phyloP scores from a whole-genome alignment of 176 grass and related monocot species.

The Bothriochloa decipiens region DNA sequence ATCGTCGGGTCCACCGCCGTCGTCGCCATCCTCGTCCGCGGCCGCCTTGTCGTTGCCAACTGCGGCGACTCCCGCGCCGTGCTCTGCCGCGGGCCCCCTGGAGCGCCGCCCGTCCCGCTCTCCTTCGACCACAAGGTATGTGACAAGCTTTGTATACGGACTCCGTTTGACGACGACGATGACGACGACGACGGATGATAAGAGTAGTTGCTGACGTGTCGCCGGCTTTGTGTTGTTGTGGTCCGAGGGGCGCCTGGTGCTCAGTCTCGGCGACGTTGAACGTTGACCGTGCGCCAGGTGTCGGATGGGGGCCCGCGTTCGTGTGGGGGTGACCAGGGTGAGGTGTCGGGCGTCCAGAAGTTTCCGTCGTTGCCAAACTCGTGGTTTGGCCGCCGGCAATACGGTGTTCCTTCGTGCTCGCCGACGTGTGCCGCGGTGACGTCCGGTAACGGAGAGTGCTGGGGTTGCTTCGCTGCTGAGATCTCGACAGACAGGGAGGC shows the following conservation, averaged over 20 bases:
- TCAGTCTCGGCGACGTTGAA: not conserved
- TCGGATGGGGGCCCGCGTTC: not conserved
- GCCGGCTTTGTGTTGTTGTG: not conserved
- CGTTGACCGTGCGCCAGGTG: not conserved
- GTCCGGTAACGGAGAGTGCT: not conserved
- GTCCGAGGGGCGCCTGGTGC: too few species aligned
- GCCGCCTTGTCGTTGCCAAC: constrained; percentile 70
- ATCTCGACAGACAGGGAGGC: not conserved
- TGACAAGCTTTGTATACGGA: too few species aligned
- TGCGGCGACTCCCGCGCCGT: constrained; percentile 90
- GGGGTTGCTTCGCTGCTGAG: too few species aligned
- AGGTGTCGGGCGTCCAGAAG: constrained; percentile 40
- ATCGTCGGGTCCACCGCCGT: constrained; percentile 94
- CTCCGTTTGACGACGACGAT: too few species aligned
- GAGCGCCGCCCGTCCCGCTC: constrained; percentile 47
- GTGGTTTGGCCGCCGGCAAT: constrained; percentile 21
- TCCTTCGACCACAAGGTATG: constrained; percentile 91
- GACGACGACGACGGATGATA: too few species aligned
- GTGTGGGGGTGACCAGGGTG: not conserved
- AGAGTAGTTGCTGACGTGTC: not conserved
- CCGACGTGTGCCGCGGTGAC: constrained; percentile 2
- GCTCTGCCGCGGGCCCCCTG: constrained; percentile 53
- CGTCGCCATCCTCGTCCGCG: constrained; percentile 56
- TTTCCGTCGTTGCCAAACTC: not conserved
- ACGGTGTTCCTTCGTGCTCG: not conserved